Conservation (phyloP, 345 rosid genomes). For the Trapa incisa region DNA sequence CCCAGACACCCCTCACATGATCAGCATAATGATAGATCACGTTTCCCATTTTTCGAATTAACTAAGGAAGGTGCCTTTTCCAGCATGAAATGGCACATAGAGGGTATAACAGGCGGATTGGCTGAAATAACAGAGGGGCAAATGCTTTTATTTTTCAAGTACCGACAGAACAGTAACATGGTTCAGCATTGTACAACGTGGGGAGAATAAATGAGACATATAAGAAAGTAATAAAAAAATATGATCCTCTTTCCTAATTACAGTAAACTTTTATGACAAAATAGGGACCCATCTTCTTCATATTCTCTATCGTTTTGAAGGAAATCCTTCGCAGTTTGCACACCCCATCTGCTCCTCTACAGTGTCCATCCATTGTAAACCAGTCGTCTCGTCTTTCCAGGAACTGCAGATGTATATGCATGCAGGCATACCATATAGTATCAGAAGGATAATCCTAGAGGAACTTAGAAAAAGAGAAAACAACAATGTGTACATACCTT, state of each 20-base stretch:
- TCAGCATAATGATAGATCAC: no score
- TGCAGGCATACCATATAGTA: background rate
- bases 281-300: background rate
- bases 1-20: no score
- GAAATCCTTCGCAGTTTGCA: background rate
- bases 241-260: background rate
- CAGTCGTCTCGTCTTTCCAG: background rate
- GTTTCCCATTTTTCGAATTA: no score
- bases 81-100: no score
- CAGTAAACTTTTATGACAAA: background rate
- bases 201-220: background rate
- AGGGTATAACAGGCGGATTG: no score
- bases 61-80: no score
- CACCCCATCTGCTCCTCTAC: no score
- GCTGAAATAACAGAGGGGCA: no score
- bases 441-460: background rate
- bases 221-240: background rate
- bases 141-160: background rate
- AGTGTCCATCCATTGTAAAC: background rate
- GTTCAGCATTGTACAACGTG: background rate
- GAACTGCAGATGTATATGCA: background rate
- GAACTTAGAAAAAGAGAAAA: background rate
- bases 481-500: background rate
- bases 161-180: slow-evolving; percentile 1
- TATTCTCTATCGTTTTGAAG: background rate